Evolutionary conservation across 441 rosid genomes (phyloP).

Genomic region (Pelargonium hybrid): DNA sequence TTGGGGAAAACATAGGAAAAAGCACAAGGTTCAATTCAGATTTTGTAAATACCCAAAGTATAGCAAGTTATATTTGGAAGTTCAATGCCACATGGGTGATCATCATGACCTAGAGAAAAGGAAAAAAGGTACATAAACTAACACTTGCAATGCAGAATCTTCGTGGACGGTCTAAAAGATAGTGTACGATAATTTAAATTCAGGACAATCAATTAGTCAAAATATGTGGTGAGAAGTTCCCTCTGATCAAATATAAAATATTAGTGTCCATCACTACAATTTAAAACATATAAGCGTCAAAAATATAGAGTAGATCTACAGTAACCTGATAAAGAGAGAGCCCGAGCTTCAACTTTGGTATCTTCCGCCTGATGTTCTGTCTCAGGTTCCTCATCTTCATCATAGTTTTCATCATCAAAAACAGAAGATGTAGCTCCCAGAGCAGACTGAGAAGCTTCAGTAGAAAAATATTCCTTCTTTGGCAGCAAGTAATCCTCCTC

Average conservation of each 20-base stretch:
- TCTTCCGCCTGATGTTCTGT: conserved; percentile 37
- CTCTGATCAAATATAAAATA: neutral
- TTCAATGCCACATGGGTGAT: neutral
- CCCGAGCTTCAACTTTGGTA: conserved; percentile 30
- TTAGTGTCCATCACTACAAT: neutral
- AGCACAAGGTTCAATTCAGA: too few species aligned
- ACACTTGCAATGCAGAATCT: neutral
- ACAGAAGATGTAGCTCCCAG: conserved; percentile 41
- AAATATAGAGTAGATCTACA: neutral
- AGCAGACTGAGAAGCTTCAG: conserved; percentile 38
- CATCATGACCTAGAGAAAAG: neutral
- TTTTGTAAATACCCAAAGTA: too few species aligned
- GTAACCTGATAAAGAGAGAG: conserved; percentile 35
- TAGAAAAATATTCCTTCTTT: conserved; percentile 53
- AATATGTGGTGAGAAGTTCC: neutral
- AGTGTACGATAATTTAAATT: neutral
- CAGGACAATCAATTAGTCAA: neutral
- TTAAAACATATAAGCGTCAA: conserved; percentile 1
- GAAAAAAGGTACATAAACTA: neutral
- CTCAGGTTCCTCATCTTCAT: conserved; percentile 75
- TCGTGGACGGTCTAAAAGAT: neutral
- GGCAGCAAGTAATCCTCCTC: conserved; percentile 87
- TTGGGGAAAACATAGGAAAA: too few species aligned
- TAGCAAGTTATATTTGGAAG: too few species aligned
- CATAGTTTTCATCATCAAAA: conserved; percentile 90